Percentiles rank a stretch among this genome's conserved stretches.
Conservation (phyloP, 768 basidiomycete genomes). For the Tulasnella sp. region DNA sequence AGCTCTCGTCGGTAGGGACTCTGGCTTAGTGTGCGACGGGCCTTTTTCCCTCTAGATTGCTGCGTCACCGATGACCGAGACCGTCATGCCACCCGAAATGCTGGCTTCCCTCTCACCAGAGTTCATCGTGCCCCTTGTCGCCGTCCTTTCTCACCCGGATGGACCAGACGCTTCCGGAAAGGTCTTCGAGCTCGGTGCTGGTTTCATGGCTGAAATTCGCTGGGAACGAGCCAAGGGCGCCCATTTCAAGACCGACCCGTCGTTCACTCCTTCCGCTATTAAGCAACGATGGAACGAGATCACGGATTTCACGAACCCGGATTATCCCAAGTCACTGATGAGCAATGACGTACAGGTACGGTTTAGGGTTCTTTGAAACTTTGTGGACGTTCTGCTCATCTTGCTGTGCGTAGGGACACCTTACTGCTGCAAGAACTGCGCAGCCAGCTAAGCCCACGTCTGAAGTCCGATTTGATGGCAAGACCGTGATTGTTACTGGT, state of each 20-base stretch:
- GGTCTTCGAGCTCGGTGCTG: slow-evolving; percentile 89
- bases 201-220: slow-evolving; percentile 80
- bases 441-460: slow-evolving; percentile 55
- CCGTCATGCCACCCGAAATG: slow-evolving; percentile 89
- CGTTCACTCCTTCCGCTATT: slow-evolving; percentile 93
- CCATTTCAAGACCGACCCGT: slow-evolving; percentile 79
- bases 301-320: slow-evolving; percentile 60
- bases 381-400: background rate
- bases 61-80: slow-evolving; percentile 94
- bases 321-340: slow-evolving; percentile 50
- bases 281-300: slow-evolving; percentile 76
- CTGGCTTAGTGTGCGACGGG: background rate
- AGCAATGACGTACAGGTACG: slow-evolving; percentile 52
- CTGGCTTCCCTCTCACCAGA: slow-evolving; percentile 85
- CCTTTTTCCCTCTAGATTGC: slow-evolving; percentile 47
- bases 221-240: slow-evolving; percentile 87
- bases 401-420: background rate
- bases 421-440: slow-evolving; percentile 21
- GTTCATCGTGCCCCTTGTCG: slow-evolving; percentile 87
- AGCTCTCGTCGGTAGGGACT: background rate
- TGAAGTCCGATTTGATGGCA: slow-evolving; percentile 68
- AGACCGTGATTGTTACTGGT: slow-evolving; percentile 91
- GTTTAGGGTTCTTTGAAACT: background rate
- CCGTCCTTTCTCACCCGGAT: slow-evolving; percentile 74
- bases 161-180: slow-evolving; percentile 67